A percentile compares a stretch with the other conserved stretches of the same genome.
These are phyloP conservation scores for Blastobotrys apis DNA, from an alignment of 1,139 yeast genomes.

Conservation along the genomic window DNA sequence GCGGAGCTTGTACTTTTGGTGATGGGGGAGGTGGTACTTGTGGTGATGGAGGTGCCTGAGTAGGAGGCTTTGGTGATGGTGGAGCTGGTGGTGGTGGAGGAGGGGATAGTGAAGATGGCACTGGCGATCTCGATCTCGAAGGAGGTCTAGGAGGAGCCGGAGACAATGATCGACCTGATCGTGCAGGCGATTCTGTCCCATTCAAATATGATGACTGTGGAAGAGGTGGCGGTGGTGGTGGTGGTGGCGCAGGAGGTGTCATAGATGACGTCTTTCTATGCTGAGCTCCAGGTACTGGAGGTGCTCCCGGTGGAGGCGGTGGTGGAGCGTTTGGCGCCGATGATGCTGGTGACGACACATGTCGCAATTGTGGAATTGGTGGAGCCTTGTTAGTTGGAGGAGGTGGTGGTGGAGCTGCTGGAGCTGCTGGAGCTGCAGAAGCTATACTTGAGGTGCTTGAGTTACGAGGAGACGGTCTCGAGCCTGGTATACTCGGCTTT, in stretches of 20 bases:
- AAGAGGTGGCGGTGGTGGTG: slow-evolving; percentile 24
- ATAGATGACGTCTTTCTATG: slow-evolving; percentile 11
- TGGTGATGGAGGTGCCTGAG: slow-evolving; percentile 28
- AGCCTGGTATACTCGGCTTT: slow-evolving; percentile 10
- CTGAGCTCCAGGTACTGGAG: slow-evolving; percentile 6
- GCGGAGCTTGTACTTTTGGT: slow-evolving; percentile 29
- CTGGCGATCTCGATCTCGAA: slow-evolving; percentile 18
- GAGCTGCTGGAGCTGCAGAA: slow-evolving; percentile 18
- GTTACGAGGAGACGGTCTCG: slow-evolving; percentile 1
- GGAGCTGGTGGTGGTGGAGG: slow-evolving; percentile 21
- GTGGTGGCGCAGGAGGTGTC: slow-evolving; percentile 21
- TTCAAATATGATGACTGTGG: slow-evolving; percentile 15
- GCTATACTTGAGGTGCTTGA: slow-evolving; percentile 3
- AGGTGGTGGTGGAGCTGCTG: slow-evolving; percentile 23
- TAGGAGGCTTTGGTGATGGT: slow-evolving; percentile 13
- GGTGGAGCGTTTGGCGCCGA: slow-evolving; percentile 20
- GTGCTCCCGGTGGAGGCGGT: slow-evolving; percentile 33
- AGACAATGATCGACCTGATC: slow-evolving; percentile 18
- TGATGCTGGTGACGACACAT: slow-evolving; percentile 14
- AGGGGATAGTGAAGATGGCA: slow-evolving; percentile 26
- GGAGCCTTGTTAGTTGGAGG: slow-evolving; percentile 24
- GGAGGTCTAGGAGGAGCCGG: slow-evolving; percentile 24
- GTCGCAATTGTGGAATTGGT: slow-evolving; percentile 18
- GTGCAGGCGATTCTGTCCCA: slow-evolving; percentile 21
- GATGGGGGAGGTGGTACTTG: slow-evolving; percentile 27